Evolutionary conservation across 2,329 filamentous ascomycete species (phyloP), one percentile per base, ranked within the genome.

Genomic region (Hymenoscyphus scutula): DNA sequence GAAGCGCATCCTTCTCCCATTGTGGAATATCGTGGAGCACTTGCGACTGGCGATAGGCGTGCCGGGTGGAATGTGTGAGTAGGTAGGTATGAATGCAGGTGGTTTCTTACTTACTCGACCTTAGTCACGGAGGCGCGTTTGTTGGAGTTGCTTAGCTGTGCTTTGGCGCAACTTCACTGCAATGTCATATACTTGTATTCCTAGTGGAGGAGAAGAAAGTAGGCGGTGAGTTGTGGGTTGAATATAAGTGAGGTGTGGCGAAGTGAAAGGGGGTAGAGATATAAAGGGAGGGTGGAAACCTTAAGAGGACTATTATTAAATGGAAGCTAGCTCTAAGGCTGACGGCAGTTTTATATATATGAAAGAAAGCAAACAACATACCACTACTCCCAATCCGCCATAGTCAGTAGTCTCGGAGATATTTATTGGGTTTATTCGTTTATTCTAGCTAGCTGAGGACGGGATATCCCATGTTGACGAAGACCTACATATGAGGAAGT

Each of bases 381-480:
- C 19, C 45, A 51, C 45, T 51, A 51, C 25, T 13, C 45, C 45
- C 19, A 51, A 25, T 23, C 4, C 19, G 41, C 41, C 5, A 48
- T 48, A 48, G 41, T 48, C 19, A 8, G 17, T n/a, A 45, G 10
- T 7, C 7, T 10, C 30, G 30, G 30, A 32, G 30, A 32, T 11
- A 34, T 34, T 11, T 11, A 3, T 34, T 13, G n/a, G n/a, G n/a
- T n/a, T 11, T 13, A 13, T 13, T 34, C 27, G 27, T 29, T 29
- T 29, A 29, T 29, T 29, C 27, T 29, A 29, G 27, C 27, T 29
- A 29, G 27, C 27, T 45, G 45, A 5, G 11, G 23, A 51, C 53
- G 53, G 53, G 53, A 56, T 56, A 30, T 56, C 15, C 53, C 41
- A 25, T 23, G 41, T 48, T 48, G 41, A 48, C 41, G 41, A 48